Evolutionary conservation across 192 early-diverging fungal genomes (phyloP).

Genomic region (Radiomyces spectabilis): DNA sequence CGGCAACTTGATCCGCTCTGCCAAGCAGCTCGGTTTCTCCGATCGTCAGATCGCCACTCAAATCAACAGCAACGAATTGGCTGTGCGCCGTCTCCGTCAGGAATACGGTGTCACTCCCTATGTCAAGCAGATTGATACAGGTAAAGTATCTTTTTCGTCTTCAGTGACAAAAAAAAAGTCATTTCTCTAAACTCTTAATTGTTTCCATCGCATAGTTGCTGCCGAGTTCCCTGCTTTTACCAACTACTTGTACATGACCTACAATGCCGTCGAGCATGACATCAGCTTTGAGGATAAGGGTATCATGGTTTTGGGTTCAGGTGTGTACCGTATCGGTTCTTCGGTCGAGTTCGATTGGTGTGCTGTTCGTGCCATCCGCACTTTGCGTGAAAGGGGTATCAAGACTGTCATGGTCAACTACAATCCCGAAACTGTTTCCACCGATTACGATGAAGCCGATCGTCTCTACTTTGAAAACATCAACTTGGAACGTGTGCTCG

Average conservation of each 20-base stretch:
- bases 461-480: conserved; percentile 96
- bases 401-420: conserved; percentile 99
- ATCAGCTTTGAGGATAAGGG: conserved; percentile 89
- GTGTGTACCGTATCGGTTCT: conserved; percentile 96
- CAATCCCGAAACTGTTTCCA: conserved; percentile 99
- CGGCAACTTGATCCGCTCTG: conserved; percentile 45
- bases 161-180: neutral
- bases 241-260: conserved; percentile 98
- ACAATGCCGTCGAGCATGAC: conserved; percentile 93
- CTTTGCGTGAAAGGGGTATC: conserved; percentile 74
- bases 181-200: neutral
- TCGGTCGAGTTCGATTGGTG: conserved; percentile 99
- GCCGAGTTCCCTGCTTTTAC: conserved; percentile 98
- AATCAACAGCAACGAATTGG: conserved; percentile 79
- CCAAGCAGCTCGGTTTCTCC: conserved; percentile 97
- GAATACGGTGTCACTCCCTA: conserved; percentile 83
- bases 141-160: conserved; percentile 19
- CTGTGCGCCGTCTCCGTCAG: conserved; percentile 73
- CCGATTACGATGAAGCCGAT: conserved; percentile 98
- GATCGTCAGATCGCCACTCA: conserved; percentile 76
- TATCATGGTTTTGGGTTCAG: conserved; percentile 93
- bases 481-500: conserved; percentile 87
- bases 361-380: conserved; percentile 92
- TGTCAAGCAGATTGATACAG: conserved; percentile 98
- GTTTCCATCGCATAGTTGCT: conserved; percentile 52